Evolutionary conservation across 2,329 filamentous ascomycete species (phyloP), one percentile per base, ranked within the genome.

Genomic region (Colletotrichum agaves): DNA sequence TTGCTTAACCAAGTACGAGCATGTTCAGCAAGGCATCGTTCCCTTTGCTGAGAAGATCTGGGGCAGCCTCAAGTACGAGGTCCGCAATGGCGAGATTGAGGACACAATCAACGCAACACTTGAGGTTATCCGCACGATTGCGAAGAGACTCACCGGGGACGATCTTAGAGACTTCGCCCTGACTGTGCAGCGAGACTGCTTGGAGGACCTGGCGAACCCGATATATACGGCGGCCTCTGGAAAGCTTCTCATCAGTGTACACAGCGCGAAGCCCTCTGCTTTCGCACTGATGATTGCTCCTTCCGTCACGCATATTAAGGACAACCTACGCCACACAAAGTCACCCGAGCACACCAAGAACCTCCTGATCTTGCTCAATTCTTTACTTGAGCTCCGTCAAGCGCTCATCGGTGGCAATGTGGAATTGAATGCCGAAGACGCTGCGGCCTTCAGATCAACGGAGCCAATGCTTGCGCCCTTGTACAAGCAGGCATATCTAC

Each of bases 61-160:
- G 87, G 79, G 80, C 33, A 86, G 86, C n/a, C 82, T 89, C 52
- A 89, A 89, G 73, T 89, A 88, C 68, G 87, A 89, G 70, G 87
- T 89, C 12, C 84, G 87, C 37, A 88, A 89, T 61, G 87, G 87
- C 12, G 87, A 89, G 67, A 81, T 87, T 8, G 82, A 85, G 67
- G 87, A 88, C 69, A 83, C 83, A 1, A 85, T 88, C 13, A 84
- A 87, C 73, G 83, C 83, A 3, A 88, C 87, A 1, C 76, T 89
- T 15, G 83, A 84, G 50, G 84, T 87, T 3, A 81, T 89, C 59
- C 81, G 83, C 37, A 79, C 84, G 10, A 78, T 88, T 3, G 79
- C 85, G 0, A 79, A 76, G 8, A 79, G 80, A 52, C 78, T 88
- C 3, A 78, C 81, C 10, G 81, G 78, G 3, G 78, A 81, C 3